Base-by-base conservation (phyloP, 768 basidiomycete genomes). In the Tulasnella sp. region DNA sequence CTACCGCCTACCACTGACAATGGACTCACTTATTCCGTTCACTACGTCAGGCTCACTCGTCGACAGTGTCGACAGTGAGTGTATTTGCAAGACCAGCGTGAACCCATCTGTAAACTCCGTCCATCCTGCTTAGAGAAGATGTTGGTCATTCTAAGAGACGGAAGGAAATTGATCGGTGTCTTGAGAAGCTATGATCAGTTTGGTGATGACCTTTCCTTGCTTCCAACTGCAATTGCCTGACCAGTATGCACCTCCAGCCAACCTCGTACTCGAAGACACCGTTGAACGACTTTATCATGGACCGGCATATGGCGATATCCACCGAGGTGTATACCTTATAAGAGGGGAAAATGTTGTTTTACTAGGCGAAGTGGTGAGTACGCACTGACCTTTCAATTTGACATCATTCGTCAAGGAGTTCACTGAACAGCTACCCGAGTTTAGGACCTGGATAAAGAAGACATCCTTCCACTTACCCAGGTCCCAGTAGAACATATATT, bases 61-160 rank as follows among this genome's bases (percentile, higher is more conserved):
- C 71, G 96, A 98, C 78, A 91, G 91, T 71, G 96, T 99, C 75
- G 96, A 99, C 84, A 96, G 96, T 99, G 83, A 84, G 96, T 72
- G n/a, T 6, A 21, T 21, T 6, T 31, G 41, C 39, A 31, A 9
- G 3, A 17, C 23, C 42, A 15, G 9, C 41, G 43, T 37, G 34
- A n/a, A n/a, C 45, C 41, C 21, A 59, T 49, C 8, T 40, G 46
- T 35, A 31, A 51, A 40, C 29, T 39, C 3, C 29, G 15, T 25
- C 25, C 29, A 2, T 17, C 29, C 34, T 65, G 57, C 58, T 55
- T 66, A 99, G 96, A 97, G 77, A 98, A 97, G 81, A 94, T 99
- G 82, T 77, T 99, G 56, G 93, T 99, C 53, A 82, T 98, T 65
- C 76, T 99, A 61, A 78, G 96, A 69, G 96, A 99, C 70, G 96